These are phyloP conservation scores for Lactarius psammicola DNA, from an alignment of 768 basidiomycete genomes.

Conservation along the genomic window DNA sequence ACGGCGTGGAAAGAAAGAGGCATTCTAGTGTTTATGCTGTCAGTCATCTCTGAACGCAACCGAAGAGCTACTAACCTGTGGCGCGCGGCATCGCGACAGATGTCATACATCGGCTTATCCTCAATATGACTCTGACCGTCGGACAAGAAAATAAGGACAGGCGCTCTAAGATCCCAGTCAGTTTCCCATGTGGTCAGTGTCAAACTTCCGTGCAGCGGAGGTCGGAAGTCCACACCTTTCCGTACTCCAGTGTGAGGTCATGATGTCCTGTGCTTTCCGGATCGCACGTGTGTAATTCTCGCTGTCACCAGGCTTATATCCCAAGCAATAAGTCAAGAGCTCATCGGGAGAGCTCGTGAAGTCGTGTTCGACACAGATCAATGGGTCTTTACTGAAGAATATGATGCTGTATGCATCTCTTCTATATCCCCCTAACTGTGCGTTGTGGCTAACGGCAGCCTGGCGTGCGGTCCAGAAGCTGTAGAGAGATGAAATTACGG, in stretches of 20 bases:
- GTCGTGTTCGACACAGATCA: slow-evolving; percentile 43
- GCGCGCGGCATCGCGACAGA: slow-evolving; percentile 44
- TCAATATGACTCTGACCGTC: slow-evolving; percentile 48
- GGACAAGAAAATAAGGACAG: slow-evolving; percentile 55
- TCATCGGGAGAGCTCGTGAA: slow-evolving; percentile 44
- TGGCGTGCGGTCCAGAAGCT: slow-evolving; percentile 56
- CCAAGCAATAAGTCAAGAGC: slow-evolving; percentile 43
- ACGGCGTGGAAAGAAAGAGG: slow-evolving; percentile 57
- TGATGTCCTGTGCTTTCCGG: slow-evolving; percentile 36
- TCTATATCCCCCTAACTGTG: slow-evolving; percentile 34
- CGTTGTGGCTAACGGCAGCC: slow-evolving; percentile 35
- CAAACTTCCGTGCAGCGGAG: not conserved
- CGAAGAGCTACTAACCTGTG: slow-evolving; percentile 39
- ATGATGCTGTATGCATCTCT: slow-evolving; percentile 57
- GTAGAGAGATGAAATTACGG: slow-evolving; percentile 53
- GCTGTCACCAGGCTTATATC: slow-evolving; percentile 35
- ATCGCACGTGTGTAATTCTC: slow-evolving; percentile 49
- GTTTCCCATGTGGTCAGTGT: not conserved
- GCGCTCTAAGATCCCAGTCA: slow-evolving; percentile 38
- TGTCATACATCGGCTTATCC: slow-evolving; percentile 40
- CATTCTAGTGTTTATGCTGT: slow-evolving; percentile 39
- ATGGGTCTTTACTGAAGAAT: slow-evolving; percentile 40
- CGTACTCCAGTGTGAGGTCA: slow-evolving; percentile 50
- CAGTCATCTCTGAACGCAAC: not conserved
- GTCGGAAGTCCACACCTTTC: slow-evolving; percentile 47